phyloP scores from a whole-genome alignment of 306 rosid genomes.

The Begonia masoniana region DNA sequence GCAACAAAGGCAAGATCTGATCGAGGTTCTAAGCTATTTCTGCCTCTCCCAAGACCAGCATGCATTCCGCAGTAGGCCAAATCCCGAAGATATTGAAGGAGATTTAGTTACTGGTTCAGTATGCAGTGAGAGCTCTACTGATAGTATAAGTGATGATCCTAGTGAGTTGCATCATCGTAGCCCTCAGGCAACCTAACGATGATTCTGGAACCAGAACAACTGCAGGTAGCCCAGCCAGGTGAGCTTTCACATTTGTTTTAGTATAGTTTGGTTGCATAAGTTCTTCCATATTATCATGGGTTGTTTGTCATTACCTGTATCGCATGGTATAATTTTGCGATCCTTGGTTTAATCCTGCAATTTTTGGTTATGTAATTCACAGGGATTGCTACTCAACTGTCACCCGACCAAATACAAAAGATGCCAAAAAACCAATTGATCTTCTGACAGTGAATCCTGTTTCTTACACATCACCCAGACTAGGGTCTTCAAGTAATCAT shows the following conservation, averaged over 20 bases:
- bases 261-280: neutral
- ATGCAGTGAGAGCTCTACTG: slow-evolving; percentile 61
- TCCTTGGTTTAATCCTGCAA: slow-evolving; percentile 17
- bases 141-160: slow-evolving; percentile 49
- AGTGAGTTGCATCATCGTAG: slow-evolving; percentile 53
- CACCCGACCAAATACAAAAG: slow-evolving; percentile 39
- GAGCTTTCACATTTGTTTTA: slow-evolving; percentile 10
- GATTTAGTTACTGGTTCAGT: slow-evolving; percentile 50
- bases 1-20: slow-evolving; percentile 37
- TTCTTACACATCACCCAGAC: slow-evolving; percentile 57
- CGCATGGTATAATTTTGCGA: slow-evolving; percentile 12
- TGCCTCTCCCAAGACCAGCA: slow-evolving; percentile 58
- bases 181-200: slow-evolving; percentile 60
- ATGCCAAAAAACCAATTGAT: slow-evolving; percentile 35
- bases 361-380: slow-evolving; percentile 42
- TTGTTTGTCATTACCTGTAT: neutral
- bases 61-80: slow-evolving; percentile 36
- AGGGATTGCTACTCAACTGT: slow-evolving; percentile 42
- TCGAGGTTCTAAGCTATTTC: slow-evolving; percentile 45
- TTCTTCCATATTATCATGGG: neutral
- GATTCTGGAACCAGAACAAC: slow-evolving; percentile 68
- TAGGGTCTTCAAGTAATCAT: slow-evolving; percentile 49
- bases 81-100: slow-evolving; percentile 57
- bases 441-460: slow-evolving; percentile 38
- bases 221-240: slow-evolving; percentile 76